phyloP scores from a whole-genome alignment of 257 asterid species.

The Solanum phureja region DNA sequence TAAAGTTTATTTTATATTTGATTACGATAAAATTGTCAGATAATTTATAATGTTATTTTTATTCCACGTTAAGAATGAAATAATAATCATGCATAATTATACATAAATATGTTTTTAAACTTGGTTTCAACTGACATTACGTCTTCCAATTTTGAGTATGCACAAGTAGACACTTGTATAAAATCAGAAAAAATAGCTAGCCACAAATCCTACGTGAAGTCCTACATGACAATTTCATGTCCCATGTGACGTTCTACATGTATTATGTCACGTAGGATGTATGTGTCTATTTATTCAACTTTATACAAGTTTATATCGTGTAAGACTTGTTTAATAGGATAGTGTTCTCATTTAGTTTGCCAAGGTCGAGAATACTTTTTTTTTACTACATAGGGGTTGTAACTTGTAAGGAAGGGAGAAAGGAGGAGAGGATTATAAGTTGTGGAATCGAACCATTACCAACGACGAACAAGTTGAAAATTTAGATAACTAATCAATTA shows the following conservation, averaged over 20 bases:
- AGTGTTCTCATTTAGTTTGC: background rate
- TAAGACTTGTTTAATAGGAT: background rate
- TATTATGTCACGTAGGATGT: too few relatives aligned
- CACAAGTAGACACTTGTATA: too few relatives aligned
- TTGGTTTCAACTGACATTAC: too few relatives aligned
- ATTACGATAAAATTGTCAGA: too few relatives aligned
- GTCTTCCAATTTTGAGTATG: background rate
- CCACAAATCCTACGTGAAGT: background rate
- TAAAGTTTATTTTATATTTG: too few relatives aligned
- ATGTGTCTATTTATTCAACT: background rate
- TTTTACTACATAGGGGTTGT: background rate
- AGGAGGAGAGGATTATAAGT: background rate
- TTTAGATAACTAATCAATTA: background rate
- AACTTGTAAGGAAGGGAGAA: background rate
- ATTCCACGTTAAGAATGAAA: background rate
- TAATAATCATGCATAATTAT: background rate
- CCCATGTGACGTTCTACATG: too few relatives aligned
- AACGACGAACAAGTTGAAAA: too few relatives aligned
- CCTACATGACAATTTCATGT: background rate
- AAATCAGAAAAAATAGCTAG: too few relatives aligned
- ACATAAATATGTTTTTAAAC: too few relatives aligned
- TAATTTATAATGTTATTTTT: too few relatives aligned
- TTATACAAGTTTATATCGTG: background rate
- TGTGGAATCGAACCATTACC: background rate
- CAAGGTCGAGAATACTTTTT: background rate